Conservation (phyloP, 169 alveolate genomes). For the Plasmodium fragile region DNA sequence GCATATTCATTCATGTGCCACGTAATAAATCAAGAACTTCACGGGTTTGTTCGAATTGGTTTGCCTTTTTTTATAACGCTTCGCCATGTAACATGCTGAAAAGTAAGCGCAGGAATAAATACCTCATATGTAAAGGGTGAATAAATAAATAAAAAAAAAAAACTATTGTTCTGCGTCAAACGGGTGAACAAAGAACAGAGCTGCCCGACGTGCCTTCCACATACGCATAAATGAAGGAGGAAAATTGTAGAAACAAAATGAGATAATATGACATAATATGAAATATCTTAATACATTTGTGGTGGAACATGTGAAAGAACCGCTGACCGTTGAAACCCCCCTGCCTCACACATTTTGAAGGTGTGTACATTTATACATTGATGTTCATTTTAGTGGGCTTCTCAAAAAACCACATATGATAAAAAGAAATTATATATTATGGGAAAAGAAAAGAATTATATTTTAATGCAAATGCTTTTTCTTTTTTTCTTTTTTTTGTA, state of each 20-base stretch:
- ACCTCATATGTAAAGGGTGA: background rate
- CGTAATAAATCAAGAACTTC: background rate
- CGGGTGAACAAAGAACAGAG: background rate
- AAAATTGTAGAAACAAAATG: background rate
- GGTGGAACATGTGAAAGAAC: background rate
- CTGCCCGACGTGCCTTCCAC: background rate
- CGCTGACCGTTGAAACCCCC: background rate
- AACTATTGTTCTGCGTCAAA: background rate
- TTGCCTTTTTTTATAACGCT: background rate
- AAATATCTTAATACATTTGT: background rate
- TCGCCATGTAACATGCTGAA: background rate
- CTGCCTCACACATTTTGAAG: background rate
- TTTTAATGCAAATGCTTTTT: background rate
- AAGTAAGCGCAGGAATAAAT: background rate
- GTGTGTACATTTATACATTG: background rate
- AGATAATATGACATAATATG: background rate
- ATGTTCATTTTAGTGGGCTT: background rate
- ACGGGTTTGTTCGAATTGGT: background rate
- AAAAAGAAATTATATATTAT: background rate
- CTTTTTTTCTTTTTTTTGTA: background rate
- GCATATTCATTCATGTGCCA: background rate
- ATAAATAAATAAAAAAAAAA: background rate
- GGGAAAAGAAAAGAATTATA: background rate
- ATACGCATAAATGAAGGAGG: background rate
- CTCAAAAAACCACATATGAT: background rate